Conservation (phyloP, 768 basidiomycete genomes). For the Suillus paluster region DNA sequence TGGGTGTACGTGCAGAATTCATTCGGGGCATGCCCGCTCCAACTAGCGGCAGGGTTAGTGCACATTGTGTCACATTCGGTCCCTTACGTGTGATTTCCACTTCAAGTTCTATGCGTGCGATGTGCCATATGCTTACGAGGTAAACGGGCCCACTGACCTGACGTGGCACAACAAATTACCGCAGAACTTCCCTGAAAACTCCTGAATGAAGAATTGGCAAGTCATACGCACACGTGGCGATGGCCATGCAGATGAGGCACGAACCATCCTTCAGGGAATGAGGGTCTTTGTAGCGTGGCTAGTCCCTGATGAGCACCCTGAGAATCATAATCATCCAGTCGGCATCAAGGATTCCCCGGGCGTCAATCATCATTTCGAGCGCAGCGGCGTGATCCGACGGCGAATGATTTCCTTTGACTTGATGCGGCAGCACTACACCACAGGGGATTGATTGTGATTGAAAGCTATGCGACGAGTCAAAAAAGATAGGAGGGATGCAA, state of each 20-base stretch:
- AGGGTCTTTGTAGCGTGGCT: background rate
- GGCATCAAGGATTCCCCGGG: background rate
- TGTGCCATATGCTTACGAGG: background rate
- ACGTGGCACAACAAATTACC: conserved; percentile 5
- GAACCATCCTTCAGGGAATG: background rate
- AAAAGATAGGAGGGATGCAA: conserved; percentile 7
- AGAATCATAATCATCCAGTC: background rate
- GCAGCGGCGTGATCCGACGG: background rate
- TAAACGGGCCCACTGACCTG: background rate
- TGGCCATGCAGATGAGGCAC: conserved; percentile 6
- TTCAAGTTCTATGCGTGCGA: background rate
- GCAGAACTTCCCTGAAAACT: background rate
- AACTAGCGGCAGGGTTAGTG: background rate
- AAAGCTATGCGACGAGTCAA: conserved; percentile 6
- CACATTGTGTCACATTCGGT: background rate
- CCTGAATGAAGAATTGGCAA: background rate
- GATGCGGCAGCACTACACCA: background rate
- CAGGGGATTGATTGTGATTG: background rate
- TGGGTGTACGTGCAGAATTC: conserved; percentile 3
- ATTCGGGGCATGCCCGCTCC: background rate
- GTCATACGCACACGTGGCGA: conserved; percentile 2
- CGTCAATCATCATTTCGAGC: background rate
- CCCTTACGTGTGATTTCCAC: conserved; percentile 3
- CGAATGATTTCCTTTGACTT: background rate
- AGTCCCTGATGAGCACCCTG: background rate